A percentile compares a stretch with the other conserved stretches of the same genome.
phyloP scores from a whole-genome alignment of 169 alveolate genomes.

The Plasmodium malariae region DNA sequence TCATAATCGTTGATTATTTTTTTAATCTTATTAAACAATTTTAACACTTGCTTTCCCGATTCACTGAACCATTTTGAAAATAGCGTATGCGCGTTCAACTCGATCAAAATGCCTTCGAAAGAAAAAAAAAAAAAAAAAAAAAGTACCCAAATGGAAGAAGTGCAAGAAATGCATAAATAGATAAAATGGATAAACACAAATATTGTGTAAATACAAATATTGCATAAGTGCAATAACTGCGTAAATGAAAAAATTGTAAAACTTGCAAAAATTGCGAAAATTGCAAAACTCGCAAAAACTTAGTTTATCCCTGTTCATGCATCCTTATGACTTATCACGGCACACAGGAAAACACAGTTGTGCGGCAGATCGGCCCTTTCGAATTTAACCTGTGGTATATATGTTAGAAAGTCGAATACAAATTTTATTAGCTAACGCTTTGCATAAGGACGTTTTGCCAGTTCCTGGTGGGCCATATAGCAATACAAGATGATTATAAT shows the following conservation, averaged over 20 bases:
- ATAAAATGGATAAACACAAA: too few relatives aligned
- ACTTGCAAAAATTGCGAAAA: too few relatives aligned
- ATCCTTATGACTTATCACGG: too few relatives aligned
- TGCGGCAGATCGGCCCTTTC: neutral
- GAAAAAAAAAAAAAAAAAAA: neutral
- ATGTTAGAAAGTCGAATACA: slow-evolving; percentile 78
- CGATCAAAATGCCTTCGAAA: slow-evolving; percentile 76
- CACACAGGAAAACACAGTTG: neutral
- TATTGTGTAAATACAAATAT: too few relatives aligned
- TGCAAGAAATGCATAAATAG: too few relatives aligned
- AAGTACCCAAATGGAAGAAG: too few relatives aligned
- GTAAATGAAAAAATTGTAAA: too few relatives aligned
- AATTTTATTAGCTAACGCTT: slow-evolving; percentile 81
- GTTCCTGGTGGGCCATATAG: slow-evolving; percentile 89
- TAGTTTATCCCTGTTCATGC: too few relatives aligned
- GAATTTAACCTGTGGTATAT: slow-evolving; percentile 47
- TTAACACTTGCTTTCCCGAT: slow-evolving; percentile 87
- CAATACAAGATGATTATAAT: slow-evolving; percentile 84
- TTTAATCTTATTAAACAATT: slow-evolving; percentile 80
- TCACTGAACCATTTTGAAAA: slow-evolving; percentile 89
- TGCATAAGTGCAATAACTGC: too few relatives aligned
- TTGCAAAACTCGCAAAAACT: too few relatives aligned
- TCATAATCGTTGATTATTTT: slow-evolving; percentile 78
- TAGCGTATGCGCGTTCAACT: slow-evolving; percentile 85
- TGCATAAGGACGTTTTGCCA: slow-evolving; percentile 84